Evolutionary conservation across 2,329 filamentous ascomycete genomes (phyloP), one percentile per base, ranked within the genome.

Genomic region (Pseudogymnoascus sp.): DNA sequence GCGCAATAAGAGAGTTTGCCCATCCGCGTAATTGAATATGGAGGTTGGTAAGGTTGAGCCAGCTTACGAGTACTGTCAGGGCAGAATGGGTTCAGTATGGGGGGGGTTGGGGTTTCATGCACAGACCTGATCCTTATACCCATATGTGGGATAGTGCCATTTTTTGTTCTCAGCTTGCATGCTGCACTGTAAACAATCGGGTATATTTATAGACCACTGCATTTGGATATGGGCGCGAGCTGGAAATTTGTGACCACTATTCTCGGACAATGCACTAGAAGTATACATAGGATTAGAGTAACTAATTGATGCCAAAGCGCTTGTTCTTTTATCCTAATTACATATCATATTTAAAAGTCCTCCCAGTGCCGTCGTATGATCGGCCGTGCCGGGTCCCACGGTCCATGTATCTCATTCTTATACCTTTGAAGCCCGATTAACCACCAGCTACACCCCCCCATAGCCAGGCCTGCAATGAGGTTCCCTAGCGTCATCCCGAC

Each of bases 371-470:
- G 85, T 69, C 90, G 84, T 64, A 94, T 92, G 60, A 94, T 83
- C 8, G 94, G 94, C 70, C 92, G 81, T 5, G 94, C 94, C 18
- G 92, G 92, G 75, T 99, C 94, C 94, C 94, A 99, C 1, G 94
- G 94, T 41, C 94, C 94, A 69, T 92, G 90, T 66, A 99, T 96
- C 74, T 97, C 94, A 72, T 97, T 97, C 78, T 99, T 99, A 75
- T 97, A 99, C 75, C 95, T 92, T 74, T 99, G 94, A 72, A 99
- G 74, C 7, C 91, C 89, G 69, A 99, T 97, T 64, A 99, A 75
- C 92, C 94, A 97, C 92, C 92, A 97, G 71, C 90, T 95, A 72
- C 92, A 96, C 10, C 91, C 87, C 1, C 92, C 94, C 84, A 96
- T 95, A 2, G 85, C 85, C 59, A 96, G 72, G 3, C 85, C 83